phyloP scores from a whole-genome alignment of 345 rosid genomes.

The Eucalyptus leucophloia region DNA sequence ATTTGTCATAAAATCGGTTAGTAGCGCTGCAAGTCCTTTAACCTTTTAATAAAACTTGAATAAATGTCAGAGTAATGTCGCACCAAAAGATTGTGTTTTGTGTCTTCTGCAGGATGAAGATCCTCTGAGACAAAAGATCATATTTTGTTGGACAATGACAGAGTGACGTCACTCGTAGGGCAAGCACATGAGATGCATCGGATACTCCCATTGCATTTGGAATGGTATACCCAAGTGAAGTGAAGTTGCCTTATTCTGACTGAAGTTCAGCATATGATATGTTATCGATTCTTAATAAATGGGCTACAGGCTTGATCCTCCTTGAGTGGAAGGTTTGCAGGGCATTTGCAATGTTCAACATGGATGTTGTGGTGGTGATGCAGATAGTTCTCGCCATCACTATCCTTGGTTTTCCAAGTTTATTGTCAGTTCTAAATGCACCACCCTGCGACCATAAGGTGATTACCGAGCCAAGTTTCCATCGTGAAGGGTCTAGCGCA shows the following conservation, averaged over 20 bases:
- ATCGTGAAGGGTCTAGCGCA: neutral
- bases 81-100: neutral
- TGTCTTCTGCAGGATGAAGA: neutral
- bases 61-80: neutral
- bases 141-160: neutral
- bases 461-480: neutral
- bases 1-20: neutral
- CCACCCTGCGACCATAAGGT: neutral
- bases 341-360: neutral
- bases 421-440: neutral
- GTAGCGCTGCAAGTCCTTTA: neutral
- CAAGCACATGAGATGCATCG: neutral
- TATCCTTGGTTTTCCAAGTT: neutral
- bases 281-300: neutral
- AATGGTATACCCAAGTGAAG: neutral
- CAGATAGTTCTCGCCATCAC: neutral
- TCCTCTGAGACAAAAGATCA: neutral
- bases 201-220: neutral
- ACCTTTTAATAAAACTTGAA: neutral
- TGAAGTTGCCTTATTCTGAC: neutral
- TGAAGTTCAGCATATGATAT: neutral
- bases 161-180: neutral
- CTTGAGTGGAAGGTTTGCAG: neutral
- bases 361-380: neutral
- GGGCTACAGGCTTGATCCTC: neutral